Conservation (phyloP, 2,329 filamentous ascomycete species). For the Venturia pyrina region DNA sequence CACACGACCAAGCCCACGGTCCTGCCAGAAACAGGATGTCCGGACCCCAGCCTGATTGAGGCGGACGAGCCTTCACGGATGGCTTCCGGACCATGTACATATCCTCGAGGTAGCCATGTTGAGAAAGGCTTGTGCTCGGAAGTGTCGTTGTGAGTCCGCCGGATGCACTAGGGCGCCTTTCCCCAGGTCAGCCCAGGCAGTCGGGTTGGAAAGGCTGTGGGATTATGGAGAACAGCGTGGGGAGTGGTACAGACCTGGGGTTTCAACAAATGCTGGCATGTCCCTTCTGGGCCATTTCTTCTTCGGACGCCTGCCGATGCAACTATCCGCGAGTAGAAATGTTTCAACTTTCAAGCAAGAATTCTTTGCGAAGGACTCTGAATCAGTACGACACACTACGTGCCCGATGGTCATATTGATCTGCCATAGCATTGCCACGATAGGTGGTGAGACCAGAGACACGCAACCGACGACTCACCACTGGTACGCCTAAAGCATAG, state of each 20-base stretch:
- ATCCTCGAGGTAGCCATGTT: not conserved
- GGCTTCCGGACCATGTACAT: not conserved
- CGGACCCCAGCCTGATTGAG: not conserved
- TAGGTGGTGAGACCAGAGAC: not conserved
- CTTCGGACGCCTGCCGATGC: not conserved
- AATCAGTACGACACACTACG: not conserved
- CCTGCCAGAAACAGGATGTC: not conserved
- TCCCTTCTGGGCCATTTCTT: not conserved
- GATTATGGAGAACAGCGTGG: not conserved
- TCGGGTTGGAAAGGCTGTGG: not conserved
- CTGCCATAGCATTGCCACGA: not conserved
- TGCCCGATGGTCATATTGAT: not conserved
- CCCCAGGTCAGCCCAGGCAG: not conserved
- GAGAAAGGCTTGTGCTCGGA: not conserved
- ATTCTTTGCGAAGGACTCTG: not conserved
- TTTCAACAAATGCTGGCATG: not conserved
- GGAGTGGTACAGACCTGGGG: not conserved
- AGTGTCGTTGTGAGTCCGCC: not conserved
- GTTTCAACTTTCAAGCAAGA: conserved; percentile 4
- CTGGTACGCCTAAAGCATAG: not conserved
- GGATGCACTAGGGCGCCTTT: conserved; percentile 1
- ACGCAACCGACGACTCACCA: not conserved
- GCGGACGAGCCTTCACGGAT: not conserved
- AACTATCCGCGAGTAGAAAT: not conserved
- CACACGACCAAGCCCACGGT: not conserved